A percentile compares a stretch with the other conserved stretches of the same genome.
These are phyloP conservation scores for Alternaria novae-zelandiae DNA, from an alignment of 2,329 filamentous ascomycete species.

Conservation along the genomic window DNA sequence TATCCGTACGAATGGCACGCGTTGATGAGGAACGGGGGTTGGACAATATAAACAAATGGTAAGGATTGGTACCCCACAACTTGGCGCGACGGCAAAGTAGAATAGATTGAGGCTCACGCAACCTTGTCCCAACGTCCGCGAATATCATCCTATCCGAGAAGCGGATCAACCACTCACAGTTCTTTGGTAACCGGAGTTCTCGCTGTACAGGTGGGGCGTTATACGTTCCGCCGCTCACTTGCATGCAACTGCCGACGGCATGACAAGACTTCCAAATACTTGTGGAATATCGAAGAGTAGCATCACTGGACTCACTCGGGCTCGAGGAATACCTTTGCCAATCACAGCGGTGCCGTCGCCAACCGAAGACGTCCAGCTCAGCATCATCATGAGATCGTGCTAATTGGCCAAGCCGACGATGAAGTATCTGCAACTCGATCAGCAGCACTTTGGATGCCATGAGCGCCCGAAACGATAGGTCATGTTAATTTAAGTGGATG, in stretches of 20 bases:
- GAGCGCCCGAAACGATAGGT: not conserved
- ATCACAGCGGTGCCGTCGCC: not conserved
- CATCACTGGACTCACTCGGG: not conserved
- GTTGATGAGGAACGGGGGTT: not conserved
- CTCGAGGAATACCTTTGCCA: not conserved
- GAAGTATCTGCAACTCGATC: not conserved
- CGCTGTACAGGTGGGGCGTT: slow-evolving; percentile 7
- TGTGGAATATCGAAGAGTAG: not conserved
- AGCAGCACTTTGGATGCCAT: not conserved
- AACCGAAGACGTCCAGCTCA: not conserved
- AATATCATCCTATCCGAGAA: slow-evolving; percentile 2
- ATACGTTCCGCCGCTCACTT: not conserved
- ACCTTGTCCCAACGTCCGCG: slow-evolving; percentile 13
- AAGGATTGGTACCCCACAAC: slow-evolving; percentile 13
- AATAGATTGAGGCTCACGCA: slow-evolving; percentile 19
- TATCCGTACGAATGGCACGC: not conserved
- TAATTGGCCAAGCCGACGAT: not conserved
- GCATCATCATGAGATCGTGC: not conserved
- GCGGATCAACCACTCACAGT: not conserved
- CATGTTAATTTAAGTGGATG: not conserved
- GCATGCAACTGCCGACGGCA: slow-evolving; percentile 14
- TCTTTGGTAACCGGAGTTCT: not conserved
- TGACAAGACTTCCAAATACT: slow-evolving; percentile 11
- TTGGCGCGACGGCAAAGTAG: slow-evolving; percentile 21
- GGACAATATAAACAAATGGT: slow-evolving; percentile 14